Evolutionary conservation across 1,284 basidiomycete genomes (phyloP).

Genomic region (Hypsizygus ulmarius): DNA sequence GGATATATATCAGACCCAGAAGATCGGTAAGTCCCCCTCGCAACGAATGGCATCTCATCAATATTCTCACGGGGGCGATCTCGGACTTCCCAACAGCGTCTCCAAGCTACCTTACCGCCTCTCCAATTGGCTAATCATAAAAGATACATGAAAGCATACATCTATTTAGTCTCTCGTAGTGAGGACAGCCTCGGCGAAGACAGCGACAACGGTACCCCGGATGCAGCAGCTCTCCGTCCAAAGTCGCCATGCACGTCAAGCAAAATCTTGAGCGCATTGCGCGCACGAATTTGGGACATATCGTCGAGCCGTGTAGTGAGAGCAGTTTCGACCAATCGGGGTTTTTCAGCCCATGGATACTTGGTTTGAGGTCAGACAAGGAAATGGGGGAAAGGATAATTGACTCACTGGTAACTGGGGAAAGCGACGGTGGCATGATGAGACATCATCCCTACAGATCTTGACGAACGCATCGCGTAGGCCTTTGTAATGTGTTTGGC

Average conservation of each 20-base stretch:
- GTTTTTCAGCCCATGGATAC: slow-evolving; percentile 77
- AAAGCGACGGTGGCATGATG: slow-evolving; percentile 4
- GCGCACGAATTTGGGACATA: slow-evolving; percentile 81
- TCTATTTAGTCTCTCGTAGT: slow-evolving; percentile 18
- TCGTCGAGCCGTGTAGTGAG: slow-evolving; percentile 77
- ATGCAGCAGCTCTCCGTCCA: slow-evolving; percentile 52
- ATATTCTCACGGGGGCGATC: slow-evolving; percentile 34
- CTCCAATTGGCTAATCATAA: slow-evolving; percentile 22
- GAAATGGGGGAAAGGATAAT: slow-evolving; percentile 19
- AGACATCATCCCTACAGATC: slow-evolving; percentile 58
- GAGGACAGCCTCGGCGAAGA: slow-evolving; percentile 39
- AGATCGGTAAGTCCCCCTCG: slow-evolving; percentile 28
- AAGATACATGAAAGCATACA: slow-evolving; percentile 14
- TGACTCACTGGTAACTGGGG: slow-evolving; percentile 65
- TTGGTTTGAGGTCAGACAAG: slow-evolving; percentile 30
- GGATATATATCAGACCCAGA: slow-evolving; percentile 22
- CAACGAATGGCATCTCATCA: slow-evolving; percentile 38
- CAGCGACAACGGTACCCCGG: slow-evolving; percentile 35
- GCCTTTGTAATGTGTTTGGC: slow-evolving; percentile 93
- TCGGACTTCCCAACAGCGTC: slow-evolving; percentile 27
- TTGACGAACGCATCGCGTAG: slow-evolving; percentile 86
- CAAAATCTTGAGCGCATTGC: slow-evolving; percentile 90
- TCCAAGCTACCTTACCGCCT: slow-evolving; percentile 10
- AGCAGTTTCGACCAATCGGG: slow-evolving; percentile 62
- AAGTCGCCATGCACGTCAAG: slow-evolving; percentile 84